A percentile compares a stretch with the other conserved stretches of the same genome.
These are phyloP conservation scores for Geosmithia morbida DNA, from an alignment of 2,329 filamentous ascomycete genomes.

Conservation along the genomic window DNA sequence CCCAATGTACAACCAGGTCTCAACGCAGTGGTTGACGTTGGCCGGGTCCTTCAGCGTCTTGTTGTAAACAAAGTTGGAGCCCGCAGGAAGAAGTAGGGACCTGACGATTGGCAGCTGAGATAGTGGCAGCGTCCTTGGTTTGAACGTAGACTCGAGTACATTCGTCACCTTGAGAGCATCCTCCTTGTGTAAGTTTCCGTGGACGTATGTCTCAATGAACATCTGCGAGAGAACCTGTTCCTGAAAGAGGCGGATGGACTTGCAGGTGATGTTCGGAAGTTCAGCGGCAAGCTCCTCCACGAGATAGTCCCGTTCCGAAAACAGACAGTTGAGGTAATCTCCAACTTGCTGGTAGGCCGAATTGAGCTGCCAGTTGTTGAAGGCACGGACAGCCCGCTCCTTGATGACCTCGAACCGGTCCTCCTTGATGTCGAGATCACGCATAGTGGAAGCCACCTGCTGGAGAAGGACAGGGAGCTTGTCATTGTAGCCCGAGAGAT, in stretches of 20 bases:
- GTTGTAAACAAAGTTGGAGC: conserved; percentile 73
- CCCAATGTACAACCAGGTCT: conserved; percentile 62
- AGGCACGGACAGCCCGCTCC: conserved; percentile 61
- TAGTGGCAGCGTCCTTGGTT: conserved; percentile 57
- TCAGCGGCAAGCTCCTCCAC: conserved; percentile 71
- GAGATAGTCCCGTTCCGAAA: conserved; percentile 60
- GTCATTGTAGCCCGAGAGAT: conserved; percentile 86
- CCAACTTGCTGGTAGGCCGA: conserved; percentile 83
- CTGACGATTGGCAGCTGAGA: conserved; percentile 70
- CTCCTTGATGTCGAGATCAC: conserved; percentile 69
- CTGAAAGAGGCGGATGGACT: conserved; percentile 64
- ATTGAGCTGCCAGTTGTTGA: conserved; percentile 77
- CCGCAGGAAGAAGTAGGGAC: conserved; percentile 62
- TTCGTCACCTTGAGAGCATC: conserved; percentile 78
- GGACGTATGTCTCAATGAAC: conserved; percentile 75
- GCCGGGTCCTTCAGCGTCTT: conserved; percentile 70
- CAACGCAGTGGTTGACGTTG: conserved; percentile 80
- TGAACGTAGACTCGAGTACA: conserved; percentile 64
- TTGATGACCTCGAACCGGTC: conserved; percentile 87
- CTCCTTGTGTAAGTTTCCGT: conserved; percentile 90
- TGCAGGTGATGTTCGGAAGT: conserved; percentile 56
- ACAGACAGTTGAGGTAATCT: conserved; percentile 70
- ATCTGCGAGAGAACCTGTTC: conserved; percentile 70
- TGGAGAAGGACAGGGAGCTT: conserved; percentile 85
- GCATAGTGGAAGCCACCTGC: conserved; percentile 73